A percentile compares a stretch with the other conserved stretches of the same genome.
Conservation (phyloP, 768 basidiomycete species). For the Suillus clintonianus region DNA sequence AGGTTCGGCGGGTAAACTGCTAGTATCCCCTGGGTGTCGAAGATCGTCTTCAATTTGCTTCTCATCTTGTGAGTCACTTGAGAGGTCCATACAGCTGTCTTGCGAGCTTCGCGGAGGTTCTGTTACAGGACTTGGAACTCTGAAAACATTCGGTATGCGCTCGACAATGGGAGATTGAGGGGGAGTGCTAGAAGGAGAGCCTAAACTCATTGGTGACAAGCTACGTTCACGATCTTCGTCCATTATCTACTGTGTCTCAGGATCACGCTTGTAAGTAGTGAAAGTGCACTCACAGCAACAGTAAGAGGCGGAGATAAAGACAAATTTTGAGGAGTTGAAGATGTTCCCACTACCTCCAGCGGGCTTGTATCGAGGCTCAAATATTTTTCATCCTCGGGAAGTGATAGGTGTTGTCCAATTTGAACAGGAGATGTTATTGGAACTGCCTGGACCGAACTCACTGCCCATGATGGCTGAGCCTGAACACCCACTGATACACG, state of each 20-base stretch:
- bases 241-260: conserved; percentile 34
- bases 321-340: conserved; percentile 13
- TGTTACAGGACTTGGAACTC: conserved; percentile 7
- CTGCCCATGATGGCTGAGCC: conserved; percentile 36
- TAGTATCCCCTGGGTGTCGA: conserved; percentile 24
- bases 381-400: conserved; percentile 8
- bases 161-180: conserved; percentile 21
- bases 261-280: conserved; percentile 3
- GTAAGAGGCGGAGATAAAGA: conserved; percentile 16
- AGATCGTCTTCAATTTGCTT: conserved; percentile 23
- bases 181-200: conserved; percentile 45
- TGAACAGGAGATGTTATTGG: conserved; percentile 18
- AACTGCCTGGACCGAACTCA: conserved; percentile 41
- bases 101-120: conserved; percentile 7
- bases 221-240: conserved; percentile 42
- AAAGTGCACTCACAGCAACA: conserved; percentile 20
- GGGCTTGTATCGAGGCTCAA: conserved; percentile 13
- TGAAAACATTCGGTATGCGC: conserved; percentile 5
- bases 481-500: conserved; percentile 50
- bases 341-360: conserved; percentile 3
- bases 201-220: conserved; percentile 65
- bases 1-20: conserved; percentile 22
- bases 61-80: conserved; percentile 19
- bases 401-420: background rate
- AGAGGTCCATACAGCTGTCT: conserved; percentile 10